A percentile compares a stretch with the other conserved stretches of the same genome.
Evolutionary conservation across 805 yeast genomes (phyloP).

Genomic region (Ogataea saltuana): DNA sequence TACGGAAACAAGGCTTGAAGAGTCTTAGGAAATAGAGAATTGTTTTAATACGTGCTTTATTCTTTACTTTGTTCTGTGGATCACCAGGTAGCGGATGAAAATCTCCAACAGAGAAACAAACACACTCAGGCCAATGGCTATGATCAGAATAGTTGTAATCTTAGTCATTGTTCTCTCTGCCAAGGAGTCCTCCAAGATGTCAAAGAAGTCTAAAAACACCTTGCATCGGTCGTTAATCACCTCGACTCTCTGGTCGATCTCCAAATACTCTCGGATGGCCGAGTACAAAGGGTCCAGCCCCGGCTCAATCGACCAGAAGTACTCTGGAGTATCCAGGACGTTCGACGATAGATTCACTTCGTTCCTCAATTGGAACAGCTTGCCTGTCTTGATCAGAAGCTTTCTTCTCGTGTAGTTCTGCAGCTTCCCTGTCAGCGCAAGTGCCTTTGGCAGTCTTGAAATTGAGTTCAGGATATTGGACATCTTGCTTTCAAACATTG

Average conservation of each 20-base stretch:
- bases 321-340: slow-evolving; percentile 92
- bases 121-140: slow-evolving; percentile 76
- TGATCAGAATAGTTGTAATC: slow-evolving; percentile 86
- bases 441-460: slow-evolving; percentile 82
- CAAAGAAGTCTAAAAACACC: slow-evolving; percentile 90
- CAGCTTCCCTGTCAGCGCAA: slow-evolving; percentile 86
- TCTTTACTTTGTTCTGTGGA: too few relatives aligned
- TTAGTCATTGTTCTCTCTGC: slow-evolving; percentile 91
- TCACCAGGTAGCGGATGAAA: slow-evolving; percentile 53
- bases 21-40: too few relatives aligned
- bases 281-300: slow-evolving; percentile 88
- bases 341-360: slow-evolving; percentile 91
- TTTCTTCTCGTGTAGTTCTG: slow-evolving; percentile 81
- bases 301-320: slow-evolving; percentile 95
- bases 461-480: slow-evolving; percentile 80
- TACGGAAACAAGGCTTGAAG: slow-evolving; percentile 63
- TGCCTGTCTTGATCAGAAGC: slow-evolving; percentile 83
- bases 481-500: slow-evolving; percentile 90
- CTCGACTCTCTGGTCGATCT: slow-evolving; percentile 91
- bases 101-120: slow-evolving; percentile 76
- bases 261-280: slow-evolving; percentile 89
- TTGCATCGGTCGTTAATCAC: slow-evolving; percentile 92
- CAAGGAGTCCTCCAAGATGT: slow-evolving; percentile 88
- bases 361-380: slow-evolving; percentile 83
- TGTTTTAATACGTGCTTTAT: too few relatives aligned